phyloP scores from a whole-genome alignment of 495 filamentous ascomycete species.

The Hyaloscypha hepaticicola region DNA sequence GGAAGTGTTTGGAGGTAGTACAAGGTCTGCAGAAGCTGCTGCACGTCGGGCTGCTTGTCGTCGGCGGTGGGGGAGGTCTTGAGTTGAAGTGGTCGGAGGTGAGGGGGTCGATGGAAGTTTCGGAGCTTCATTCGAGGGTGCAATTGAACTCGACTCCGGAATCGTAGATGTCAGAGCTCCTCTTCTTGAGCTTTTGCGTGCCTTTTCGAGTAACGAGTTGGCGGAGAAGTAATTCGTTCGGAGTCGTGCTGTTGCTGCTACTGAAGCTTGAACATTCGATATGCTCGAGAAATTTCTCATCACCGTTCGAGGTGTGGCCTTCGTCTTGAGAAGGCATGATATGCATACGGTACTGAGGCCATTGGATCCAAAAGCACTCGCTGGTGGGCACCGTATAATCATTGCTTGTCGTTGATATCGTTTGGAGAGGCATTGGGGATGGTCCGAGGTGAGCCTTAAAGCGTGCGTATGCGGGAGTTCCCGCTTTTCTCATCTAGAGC shows the following conservation, averaged over 20 bases:
- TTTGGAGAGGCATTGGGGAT: conserved; percentile 16
- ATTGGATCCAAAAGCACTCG: conserved; percentile 26
- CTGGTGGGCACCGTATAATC: conserved; percentile 31
- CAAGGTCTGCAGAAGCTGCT: conserved; percentile 19
- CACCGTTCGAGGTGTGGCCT: conserved; percentile 1
- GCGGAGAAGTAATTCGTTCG: conserved; percentile 29
- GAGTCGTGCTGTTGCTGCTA: conserved; percentile 16
- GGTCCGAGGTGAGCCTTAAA: conserved; percentile 5
- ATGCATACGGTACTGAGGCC: conserved; percentile 25
- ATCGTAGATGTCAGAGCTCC: conserved; percentile 21
- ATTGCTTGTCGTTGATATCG: conserved; percentile 22
- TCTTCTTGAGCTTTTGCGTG: conserved; percentile 16
- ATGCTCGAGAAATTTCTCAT: conserved; percentile 24
- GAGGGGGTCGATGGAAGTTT: conserved; percentile 16
- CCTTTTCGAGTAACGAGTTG: conserved; percentile 29
- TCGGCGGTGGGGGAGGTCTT: conserved; percentile 30
- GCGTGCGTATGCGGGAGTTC: conserved; percentile 6
- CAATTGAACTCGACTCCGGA: conserved; percentile 18
- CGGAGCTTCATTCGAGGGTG: conserved; percentile 11
- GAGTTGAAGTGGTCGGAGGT: conserved; percentile 17
- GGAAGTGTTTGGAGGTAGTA: conserved; percentile 29
- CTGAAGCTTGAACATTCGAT: conserved; percentile 21
- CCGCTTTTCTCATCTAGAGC: background rate
- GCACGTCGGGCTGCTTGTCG: conserved; percentile 25
- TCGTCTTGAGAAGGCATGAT: conserved; percentile 24